A percentile compares a stretch with the other conserved stretches of the same genome.
Evolutionary conservation across 192 early-diverging fungal genomes (phyloP).

Genomic region (Coemansia sp.): DNA sequence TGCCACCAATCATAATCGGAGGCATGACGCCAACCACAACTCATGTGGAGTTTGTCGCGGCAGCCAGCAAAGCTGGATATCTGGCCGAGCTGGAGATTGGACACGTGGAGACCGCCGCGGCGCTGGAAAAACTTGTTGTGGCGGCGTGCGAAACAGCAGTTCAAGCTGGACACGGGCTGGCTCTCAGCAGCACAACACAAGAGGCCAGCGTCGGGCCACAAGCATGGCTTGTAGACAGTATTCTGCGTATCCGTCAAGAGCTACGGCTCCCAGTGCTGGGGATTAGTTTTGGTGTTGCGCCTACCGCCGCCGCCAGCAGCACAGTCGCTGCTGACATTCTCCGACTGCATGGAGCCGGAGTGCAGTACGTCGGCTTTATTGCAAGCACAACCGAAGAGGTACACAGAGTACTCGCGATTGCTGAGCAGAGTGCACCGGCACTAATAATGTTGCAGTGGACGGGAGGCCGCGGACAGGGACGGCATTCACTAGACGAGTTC

Average conservation of each 20-base stretch:
- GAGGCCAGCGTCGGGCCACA: constrained; percentile 56
- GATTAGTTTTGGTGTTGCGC: constrained; percentile 73
- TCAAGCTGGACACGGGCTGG: constrained; percentile 80
- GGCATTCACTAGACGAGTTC: constrained; percentile 93
- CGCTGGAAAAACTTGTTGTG: constrained; percentile 58
- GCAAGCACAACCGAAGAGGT: constrained; percentile 77
- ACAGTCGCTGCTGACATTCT: constrained; percentile 28
- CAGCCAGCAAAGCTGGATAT: constrained; percentile 86
- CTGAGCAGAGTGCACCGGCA: constrained; percentile 70
- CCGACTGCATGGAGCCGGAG: constrained; percentile 70
- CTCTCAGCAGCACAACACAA: constrained; percentile 68
- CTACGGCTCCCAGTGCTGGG: constrained; percentile 87
- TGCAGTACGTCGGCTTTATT: constrained; percentile 83
- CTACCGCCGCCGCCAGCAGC: constrained; percentile 56
- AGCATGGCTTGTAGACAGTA: constrained; percentile 77
- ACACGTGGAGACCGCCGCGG: constrained; percentile 67
- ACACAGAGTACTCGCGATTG: constrained; percentile 74
- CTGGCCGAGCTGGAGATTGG: constrained; percentile 89
- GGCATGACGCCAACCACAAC: constrained; percentile 88
- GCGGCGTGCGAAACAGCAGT: constrained; percentile 76
- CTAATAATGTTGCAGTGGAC: constrained; percentile 92
- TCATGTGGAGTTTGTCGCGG: constrained; percentile 74
- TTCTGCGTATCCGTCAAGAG: constrained; percentile 70
- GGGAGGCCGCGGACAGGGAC: constrained; percentile 90
- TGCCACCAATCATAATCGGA: constrained; percentile 87